These are phyloP conservation scores for Vigna trinervia DNA, from an alignment of 306 rosid species.

Conservation along the genomic window DNA sequence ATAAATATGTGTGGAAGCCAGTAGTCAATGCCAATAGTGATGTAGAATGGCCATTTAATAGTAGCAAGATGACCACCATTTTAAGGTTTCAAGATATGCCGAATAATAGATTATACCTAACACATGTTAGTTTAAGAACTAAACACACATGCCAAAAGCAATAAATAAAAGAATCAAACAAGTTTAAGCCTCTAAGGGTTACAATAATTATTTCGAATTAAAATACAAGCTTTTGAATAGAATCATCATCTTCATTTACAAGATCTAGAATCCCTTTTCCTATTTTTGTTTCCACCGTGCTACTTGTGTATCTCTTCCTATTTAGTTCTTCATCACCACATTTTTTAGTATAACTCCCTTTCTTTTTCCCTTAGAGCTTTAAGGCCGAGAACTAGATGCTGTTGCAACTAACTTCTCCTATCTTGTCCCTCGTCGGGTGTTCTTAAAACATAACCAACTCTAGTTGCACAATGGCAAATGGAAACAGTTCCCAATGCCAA, in stretches of 20 bases:
- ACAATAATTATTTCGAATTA: neutral
- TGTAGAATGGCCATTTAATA: neutral
- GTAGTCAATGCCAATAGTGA: neutral
- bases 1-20: neutral
- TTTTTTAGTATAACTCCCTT: too few species aligned
- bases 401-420: too few species aligned
- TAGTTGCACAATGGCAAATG: too few species aligned
- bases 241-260: neutral
- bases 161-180: neutral
- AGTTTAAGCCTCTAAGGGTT: neutral
- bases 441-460: too few species aligned
- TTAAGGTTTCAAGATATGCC: neutral
- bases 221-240: neutral
- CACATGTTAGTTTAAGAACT: too few species aligned
- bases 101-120: neutral
- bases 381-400: too few species aligned
- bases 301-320: too few species aligned
- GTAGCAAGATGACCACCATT: neutral
- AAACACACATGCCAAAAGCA: neutral
- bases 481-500: too few species aligned
- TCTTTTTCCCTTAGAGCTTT: too few species aligned
- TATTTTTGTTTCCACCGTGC: neutral
- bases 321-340: too few species aligned
- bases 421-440: too few species aligned
- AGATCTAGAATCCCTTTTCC: neutral